phyloP scores from a whole-genome alignment of 148 eudicot species.

The Camellia granthamiana region DNA sequence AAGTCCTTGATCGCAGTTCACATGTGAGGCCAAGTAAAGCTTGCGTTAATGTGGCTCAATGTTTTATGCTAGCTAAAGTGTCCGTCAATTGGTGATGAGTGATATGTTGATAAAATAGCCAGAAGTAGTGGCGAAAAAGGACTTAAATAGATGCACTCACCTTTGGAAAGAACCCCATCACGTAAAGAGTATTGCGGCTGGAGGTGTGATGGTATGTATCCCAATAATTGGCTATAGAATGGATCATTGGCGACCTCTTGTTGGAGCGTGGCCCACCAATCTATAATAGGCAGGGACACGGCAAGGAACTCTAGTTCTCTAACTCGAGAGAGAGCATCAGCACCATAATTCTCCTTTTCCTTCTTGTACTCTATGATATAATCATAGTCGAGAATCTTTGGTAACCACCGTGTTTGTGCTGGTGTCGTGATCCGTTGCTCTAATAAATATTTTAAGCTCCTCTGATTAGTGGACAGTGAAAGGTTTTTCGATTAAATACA shows the following conservation, averaged over 20 bases:
- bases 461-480: not conserved
- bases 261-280: constrained; percentile 1
- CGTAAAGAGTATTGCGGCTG: not conserved
- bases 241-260: not conserved
- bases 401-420: not conserved
- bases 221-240: not conserved
- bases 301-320: not conserved
- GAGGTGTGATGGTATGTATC: no score
- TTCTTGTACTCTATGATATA: not conserved
- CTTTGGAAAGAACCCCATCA: not conserved
- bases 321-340: not conserved
- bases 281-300: not conserved
- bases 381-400: not conserved
- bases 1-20: not conserved
- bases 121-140: no score
- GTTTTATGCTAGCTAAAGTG: not conserved
- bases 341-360: not conserved
- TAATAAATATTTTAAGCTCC: not conserved
- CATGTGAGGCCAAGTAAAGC: not conserved
- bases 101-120: no score
- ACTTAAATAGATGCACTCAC: no score
- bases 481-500: not conserved
- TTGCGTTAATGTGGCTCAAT: not conserved
- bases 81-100: not conserved
- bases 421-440: constrained; percentile 10